Conservation (phyloP, 768 basidiomycete genomes). For the Lactifluus pinguis region DNA sequence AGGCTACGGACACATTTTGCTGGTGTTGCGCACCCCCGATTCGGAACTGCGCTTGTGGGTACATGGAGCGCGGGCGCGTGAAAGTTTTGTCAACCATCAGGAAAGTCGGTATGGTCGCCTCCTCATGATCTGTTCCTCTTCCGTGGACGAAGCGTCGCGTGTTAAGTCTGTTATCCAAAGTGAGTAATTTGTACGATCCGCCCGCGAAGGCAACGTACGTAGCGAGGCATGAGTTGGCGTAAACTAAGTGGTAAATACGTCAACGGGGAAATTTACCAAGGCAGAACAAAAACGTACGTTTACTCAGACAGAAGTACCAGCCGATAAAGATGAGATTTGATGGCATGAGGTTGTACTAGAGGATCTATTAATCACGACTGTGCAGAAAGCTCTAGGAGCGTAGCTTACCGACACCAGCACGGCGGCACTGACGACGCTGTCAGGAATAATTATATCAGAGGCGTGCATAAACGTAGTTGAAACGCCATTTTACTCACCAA, state of each 20-base stretch:
- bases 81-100: constrained; percentile 18
- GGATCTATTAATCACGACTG: neutral
- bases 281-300: constrained; percentile 24
- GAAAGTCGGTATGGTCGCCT: constrained; percentile 16
- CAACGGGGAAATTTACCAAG: neutral
- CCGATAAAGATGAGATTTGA: constrained; percentile 50
- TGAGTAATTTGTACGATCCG: neutral
- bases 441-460: neutral
- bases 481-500: constrained; percentile 30
- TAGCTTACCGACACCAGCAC: constrained; percentile 47
- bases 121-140: constrained; percentile 18
- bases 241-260: constrained; percentile 8
- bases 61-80: neutral
- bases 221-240: constrained; percentile 19
- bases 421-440: constrained; percentile 38
- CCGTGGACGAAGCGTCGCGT: constrained; percentile 17
- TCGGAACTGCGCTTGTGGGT: neutral
- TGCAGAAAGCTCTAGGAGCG: neutral
- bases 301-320: constrained; percentile 57
- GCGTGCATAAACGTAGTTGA: neutral
- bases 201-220: constrained; percentile 4
- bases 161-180: constrained; percentile 8
- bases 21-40: neutral
- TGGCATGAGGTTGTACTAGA: constrained; percentile 49
- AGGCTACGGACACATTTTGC: constrained; percentile 9